Base-by-base conservation (phyloP, 495 filamentous ascomycete genomes). In the Penicillium maclennaniae region DNA sequence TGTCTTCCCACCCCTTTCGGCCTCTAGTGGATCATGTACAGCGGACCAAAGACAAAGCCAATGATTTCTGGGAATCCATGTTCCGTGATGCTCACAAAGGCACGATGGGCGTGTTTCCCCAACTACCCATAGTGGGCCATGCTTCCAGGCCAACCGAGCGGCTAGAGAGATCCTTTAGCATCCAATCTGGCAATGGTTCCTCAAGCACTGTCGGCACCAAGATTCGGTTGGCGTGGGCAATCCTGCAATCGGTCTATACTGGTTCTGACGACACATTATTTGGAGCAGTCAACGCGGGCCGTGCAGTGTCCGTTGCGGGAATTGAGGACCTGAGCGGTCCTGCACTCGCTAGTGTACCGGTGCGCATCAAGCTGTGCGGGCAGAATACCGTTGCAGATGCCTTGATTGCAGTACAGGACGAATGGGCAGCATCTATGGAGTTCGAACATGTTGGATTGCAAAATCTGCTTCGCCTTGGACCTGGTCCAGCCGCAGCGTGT, bases 361-460 rank as follows among this genome's bases (percentile, higher is more conserved):
- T 60, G 6, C 44, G 49, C n/a, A 16, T 58, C 26, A 28, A 28
- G 26, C 26, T 28, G 26, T 28, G 26, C 26, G 26, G 26, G 26
- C 26, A 28, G 26, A 28, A 28, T 28, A 28, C 26, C 26, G 26
- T 28, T 28, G 26, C 26, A 28, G 26, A 28, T 28, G 26, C 26
- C 26, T 28, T 28, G 26, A 28, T 28, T 28, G 26, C 20, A 14
- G 44, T 79, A 4, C 74, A 77, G 26, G 23, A 47, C 15, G 54
- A 67, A 51, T 61, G 57, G 25, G 55, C 43, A 9, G 49, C 58
- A 12, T 51, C 68, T 17, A 68, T 69, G 26, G 55, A 62, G 6
- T 70, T 67, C 44, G 65, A 76, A 37, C 75, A 78, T 26, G 42
- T 66, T 19, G 76, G 76, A 12, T 59, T 79, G 36, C 75, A 78